phyloP scores from a whole-genome alignment of 1,284 basidiomycete species.

The Erythrobasidium hasegawianum region DNA sequence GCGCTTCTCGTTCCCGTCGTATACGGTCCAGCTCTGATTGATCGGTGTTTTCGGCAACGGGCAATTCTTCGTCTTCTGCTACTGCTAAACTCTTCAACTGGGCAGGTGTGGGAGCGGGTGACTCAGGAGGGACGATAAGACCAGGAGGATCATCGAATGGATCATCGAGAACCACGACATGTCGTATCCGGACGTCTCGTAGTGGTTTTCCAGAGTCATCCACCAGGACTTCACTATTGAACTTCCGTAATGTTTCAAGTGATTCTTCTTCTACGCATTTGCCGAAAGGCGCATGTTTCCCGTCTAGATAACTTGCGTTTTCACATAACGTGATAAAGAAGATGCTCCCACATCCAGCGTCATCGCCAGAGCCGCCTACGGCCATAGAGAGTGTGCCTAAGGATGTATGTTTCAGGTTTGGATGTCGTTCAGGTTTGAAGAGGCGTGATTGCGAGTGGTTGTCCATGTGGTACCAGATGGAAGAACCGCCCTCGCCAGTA shows the following conservation, averaged over 20 bases:
- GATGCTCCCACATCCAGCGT: conserved; percentile 84
- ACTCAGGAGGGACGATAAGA: conserved; percentile 66
- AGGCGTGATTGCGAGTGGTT: conserved; percentile 55
- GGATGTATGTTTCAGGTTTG: conserved; percentile 72
- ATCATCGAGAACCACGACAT: conserved; percentile 90
- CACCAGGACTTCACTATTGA: conserved; percentile 77
- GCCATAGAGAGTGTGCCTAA: conserved; percentile 95
- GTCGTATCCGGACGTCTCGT: conserved; percentile 88
- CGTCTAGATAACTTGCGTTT: conserved; percentile 89
- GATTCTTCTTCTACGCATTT: conserved; percentile 92
- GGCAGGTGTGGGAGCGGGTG: conserved; percentile 58
- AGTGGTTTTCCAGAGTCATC: conserved; percentile 85
- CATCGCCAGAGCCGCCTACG: conserved; percentile 67
- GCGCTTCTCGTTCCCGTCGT: conserved; percentile 76
- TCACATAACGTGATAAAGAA: conserved; percentile 93
- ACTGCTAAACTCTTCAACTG: conserved; percentile 60
- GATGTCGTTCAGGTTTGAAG: conserved; percentile 73
- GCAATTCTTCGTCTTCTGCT: conserved; percentile 78
- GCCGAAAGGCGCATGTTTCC: conserved; percentile 92
- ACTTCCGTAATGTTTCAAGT: conserved; percentile 62
- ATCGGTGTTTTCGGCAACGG: conserved; percentile 49
- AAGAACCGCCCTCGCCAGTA: conserved; percentile 78
- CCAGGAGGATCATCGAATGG: conserved; percentile 84
- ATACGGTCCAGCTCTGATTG: conserved; percentile 74
- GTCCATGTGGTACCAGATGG: conserved; percentile 57